These are phyloP conservation scores for Lenzites betulinus DNA, from an alignment of 768 basidiomycete species.

Conservation along the genomic window DNA sequence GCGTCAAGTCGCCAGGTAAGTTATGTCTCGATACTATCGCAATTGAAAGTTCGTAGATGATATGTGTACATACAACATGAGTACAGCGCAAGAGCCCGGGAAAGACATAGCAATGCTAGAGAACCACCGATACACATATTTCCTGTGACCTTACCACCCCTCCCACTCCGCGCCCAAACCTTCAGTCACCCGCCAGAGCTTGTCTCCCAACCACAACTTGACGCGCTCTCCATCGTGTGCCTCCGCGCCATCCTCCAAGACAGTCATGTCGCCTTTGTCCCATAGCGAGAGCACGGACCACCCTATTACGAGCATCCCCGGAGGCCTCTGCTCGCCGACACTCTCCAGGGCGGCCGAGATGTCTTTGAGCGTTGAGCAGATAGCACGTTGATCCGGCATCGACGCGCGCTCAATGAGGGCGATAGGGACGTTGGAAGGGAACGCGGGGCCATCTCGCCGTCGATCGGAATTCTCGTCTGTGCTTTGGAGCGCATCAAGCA, in stretches of 20 bases:
- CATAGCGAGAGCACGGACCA: conserved; percentile 86
- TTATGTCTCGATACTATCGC: too few relatives aligned
- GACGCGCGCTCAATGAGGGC: conserved; percentile 95
- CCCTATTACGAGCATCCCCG: conserved; percentile 95
- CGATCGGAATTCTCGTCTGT: conserved; percentile 9
- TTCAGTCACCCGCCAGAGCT: conserved; percentile 64
- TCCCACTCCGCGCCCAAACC: conserved; percentile 55
- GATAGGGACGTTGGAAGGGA: conserved; percentile 79
- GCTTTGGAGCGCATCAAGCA: conserved; percentile 60
- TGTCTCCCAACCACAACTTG: conserved; percentile 59
- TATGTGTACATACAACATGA: not conserved
- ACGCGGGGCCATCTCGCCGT: conserved; percentile 53
- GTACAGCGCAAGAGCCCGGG: not conserved
- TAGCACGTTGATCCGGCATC: conserved; percentile 87
- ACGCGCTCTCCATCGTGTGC: conserved; percentile 49
- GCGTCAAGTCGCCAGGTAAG: too few relatives aligned
- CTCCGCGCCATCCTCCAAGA: conserved; percentile 62
- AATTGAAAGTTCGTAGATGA: too few relatives aligned
- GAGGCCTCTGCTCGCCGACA: conserved; percentile 85
- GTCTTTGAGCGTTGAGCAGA: conserved; percentile 74
- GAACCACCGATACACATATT: not conserved
- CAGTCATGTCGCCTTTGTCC: conserved; percentile 65
- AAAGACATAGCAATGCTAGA: not conserved
- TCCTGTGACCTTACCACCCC: conserved; percentile 1
- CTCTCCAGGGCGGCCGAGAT: conserved; percentile 72